Percentiles rank a stretch among this genome's conserved stretches.
Conservation (phyloP, 768 basidiomycete species). For the Suillus brevipes region DNA sequence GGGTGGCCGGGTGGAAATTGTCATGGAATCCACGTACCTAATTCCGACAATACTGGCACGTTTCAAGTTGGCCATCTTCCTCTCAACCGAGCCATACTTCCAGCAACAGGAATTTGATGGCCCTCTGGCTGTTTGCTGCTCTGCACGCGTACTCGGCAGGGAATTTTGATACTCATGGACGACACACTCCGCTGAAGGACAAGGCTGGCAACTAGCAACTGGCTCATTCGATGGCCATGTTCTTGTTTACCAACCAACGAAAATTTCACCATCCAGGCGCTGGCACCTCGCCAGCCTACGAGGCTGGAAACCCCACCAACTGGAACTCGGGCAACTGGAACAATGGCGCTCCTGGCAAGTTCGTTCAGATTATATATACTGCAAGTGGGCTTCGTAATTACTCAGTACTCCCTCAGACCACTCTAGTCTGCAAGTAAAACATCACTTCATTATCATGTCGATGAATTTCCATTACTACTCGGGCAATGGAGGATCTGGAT, state of each 20-base stretch:
- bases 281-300: neutral
- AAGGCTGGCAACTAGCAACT: neutral
- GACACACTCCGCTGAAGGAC: neutral
- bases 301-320: neutral
- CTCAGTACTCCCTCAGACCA: neutral
- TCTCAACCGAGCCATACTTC: neutral
- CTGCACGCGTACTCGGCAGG: too few relatives aligned
- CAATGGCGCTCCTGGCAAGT: neutral
- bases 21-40: neutral
- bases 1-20: neutral
- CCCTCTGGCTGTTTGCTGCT: neutral
- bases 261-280: neutral
- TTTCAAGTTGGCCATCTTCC: neutral
- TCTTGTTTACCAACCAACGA: neutral
- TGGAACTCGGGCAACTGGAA: neutral
- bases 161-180: neutral
- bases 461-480: fast-evolving
- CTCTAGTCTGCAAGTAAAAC: neutral
- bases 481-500: neutral
- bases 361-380: neutral
- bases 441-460: neutral
- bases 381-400: neutral
- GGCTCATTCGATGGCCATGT: neutral
- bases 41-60: neutral
- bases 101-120: neutral